These are phyloP conservation scores for Dryas octopetala DNA, from an alignment of 306 rosid species.

Conservation along the genomic window DNA sequence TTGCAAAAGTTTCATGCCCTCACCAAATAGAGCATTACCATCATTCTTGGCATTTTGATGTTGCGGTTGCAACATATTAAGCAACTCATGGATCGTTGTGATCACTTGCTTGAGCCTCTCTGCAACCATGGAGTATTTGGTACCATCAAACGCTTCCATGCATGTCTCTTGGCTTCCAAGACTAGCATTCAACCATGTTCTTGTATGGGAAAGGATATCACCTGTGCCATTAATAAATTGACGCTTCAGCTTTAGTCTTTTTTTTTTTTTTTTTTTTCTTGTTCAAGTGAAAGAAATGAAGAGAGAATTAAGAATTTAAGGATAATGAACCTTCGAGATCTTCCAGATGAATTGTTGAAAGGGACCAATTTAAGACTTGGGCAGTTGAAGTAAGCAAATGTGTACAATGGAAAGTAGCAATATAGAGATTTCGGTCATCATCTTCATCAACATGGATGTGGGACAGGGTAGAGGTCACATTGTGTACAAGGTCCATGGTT, in stretches of 20 bases:
- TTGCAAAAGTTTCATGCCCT: neutral
- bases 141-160: neutral
- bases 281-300: neutral
- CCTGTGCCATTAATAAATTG: neutral
- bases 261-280: no score
- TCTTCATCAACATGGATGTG: neutral
- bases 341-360: neutral
- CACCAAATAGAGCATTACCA: neutral
- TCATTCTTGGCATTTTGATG: neutral
- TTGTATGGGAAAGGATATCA: constrained; percentile 6
- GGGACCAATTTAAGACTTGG: constrained; percentile 15
- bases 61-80: constrained; percentile 1
- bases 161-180: constrained; percentile 9
- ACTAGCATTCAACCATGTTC: neutral
- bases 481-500: constrained; percentile 10
- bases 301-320: neutral
- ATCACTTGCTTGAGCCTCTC: constrained; percentile 13
- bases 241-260: no score
- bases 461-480: constrained; percentile 4
- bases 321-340: neutral
- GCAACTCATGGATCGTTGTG: neutral
- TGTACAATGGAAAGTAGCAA: neutral
- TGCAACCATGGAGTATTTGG: constrained; percentile 1
- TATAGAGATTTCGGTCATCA: neutral
- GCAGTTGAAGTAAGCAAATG: neutral